Conservation (phyloP, 2,329 filamentous ascomycete species). For the Biscogniauxia sp. region DNA sequence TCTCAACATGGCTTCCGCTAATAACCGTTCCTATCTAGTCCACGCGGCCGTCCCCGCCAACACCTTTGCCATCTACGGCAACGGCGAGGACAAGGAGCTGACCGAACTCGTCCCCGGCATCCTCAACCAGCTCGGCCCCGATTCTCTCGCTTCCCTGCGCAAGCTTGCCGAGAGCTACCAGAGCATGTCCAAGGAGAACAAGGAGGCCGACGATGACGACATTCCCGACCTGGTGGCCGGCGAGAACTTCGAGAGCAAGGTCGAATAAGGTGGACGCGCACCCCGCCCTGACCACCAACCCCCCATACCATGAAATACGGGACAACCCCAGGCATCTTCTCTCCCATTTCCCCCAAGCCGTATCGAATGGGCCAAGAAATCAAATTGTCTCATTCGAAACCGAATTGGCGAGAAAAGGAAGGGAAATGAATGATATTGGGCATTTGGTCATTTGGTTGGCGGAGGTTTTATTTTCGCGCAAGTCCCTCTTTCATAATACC, state of each 20-base stretch:
- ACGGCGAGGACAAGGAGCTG: conserved; percentile 99
- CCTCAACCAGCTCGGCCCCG: conserved; percentile 98
- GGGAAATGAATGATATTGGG: conserved; percentile 1
- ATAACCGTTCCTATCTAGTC: conserved; percentile 53
- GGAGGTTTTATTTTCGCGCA: conserved; percentile 10
- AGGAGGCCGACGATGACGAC: conserved; percentile 81
- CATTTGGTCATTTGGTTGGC: conserved; percentile 9
- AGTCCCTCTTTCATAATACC: conserved; percentile 4
- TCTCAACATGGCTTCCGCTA: not conserved
- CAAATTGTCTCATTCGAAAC: conserved; percentile 6
- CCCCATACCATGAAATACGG: conserved; percentile 3
- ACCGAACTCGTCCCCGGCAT: conserved; percentile 99
- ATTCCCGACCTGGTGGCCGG: conserved; percentile 96
- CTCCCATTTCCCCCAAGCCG: not conserved
- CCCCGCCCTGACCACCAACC: not conserved
- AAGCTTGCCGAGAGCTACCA: conserved; percentile 99
- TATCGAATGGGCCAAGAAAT: conserved; percentile 6
- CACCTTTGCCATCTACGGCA: conserved; percentile 99
- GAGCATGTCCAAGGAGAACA: conserved; percentile 94
- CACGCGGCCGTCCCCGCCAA: conserved; percentile 96
- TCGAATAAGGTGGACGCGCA: conserved; percentile 63
- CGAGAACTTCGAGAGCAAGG: conserved; percentile 97
- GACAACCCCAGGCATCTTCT: not conserved
- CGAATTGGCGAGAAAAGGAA: not conserved
- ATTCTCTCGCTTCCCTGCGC: conserved; percentile 94